Evolutionary conservation across 805 yeast species (phyloP).

Genomic region (Suhomyces kilbournensis): DNA sequence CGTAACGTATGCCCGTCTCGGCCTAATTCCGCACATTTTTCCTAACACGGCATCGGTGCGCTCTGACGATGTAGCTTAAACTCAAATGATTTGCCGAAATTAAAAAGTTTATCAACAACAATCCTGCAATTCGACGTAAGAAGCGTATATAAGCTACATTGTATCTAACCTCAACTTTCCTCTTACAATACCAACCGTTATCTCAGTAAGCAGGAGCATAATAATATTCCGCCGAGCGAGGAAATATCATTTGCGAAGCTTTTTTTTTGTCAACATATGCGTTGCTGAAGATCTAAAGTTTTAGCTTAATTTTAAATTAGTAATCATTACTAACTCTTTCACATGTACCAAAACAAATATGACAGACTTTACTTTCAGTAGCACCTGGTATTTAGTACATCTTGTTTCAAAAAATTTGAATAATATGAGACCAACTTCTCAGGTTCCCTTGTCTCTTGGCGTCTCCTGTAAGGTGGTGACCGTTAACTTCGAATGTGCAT

Average conservation of each 20-base stretch:
- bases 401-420: background rate
- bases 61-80: background rate
- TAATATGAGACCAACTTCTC: background rate
- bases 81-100: background rate
- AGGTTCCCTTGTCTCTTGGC: background rate
- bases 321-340: background rate
- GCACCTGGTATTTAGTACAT: background rate
- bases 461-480: background rate
- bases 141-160: background rate
- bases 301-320: background rate
- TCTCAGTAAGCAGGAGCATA: background rate
- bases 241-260: background rate
- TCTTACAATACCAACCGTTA: background rate
- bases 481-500: background rate
- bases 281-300: background rate
- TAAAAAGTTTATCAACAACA: conserved; percentile 1
- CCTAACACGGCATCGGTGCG: background rate
- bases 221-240: background rate
- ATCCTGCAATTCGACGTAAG: background rate
- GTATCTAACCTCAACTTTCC: background rate
- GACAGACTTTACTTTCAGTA: background rate
- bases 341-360: background rate
- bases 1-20: background rate
- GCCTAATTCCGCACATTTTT: background rate
- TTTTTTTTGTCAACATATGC: background rate